Percentiles rank a stretch among this genome's conserved stretches.
Evolutionary conservation across 2,329 filamentous ascomycete genomes (phyloP).

Genomic region (Diaporthe sp.): DNA sequence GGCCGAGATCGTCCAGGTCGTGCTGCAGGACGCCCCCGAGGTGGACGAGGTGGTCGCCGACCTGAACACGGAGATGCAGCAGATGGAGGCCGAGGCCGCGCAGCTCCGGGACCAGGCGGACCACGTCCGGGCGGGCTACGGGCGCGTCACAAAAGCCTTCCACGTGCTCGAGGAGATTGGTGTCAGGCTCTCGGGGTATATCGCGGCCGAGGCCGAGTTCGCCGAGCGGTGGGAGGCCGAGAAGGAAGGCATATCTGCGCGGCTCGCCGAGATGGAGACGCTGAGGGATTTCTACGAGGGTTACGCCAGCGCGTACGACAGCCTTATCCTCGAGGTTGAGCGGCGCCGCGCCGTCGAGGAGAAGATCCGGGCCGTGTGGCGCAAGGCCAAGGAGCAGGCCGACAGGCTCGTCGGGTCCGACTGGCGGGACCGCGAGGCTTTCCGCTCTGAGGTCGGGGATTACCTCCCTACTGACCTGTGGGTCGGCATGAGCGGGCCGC

Average conservation of each 20-base stretch:
- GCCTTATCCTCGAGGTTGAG: constrained; percentile 84
- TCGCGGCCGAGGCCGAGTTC: constrained; percentile 73
- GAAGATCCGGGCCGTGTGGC: constrained; percentile 78
- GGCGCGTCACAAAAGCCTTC: constrained; percentile 71
- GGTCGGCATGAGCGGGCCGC: constrained; percentile 76
- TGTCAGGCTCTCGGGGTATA: constrained; percentile 71
- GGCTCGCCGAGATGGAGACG: constrained; percentile 80
- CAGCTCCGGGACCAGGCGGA: constrained; percentile 73
- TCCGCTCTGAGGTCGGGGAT: constrained; percentile 85
- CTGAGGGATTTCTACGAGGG: constrained; percentile 87
- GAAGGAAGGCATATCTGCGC: constrained; percentile 73
- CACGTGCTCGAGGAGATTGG: constrained; percentile 75
- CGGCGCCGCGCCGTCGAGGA: constrained; percentile 79
- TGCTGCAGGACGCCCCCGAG: constrained; percentile 76
- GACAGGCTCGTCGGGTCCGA: constrained; percentile 82
- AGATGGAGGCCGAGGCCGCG: constrained; percentile 79
- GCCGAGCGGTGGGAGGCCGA: constrained; percentile 78
- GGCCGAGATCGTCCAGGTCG: constrained; percentile 83
- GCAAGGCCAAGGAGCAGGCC: constrained; percentile 81
- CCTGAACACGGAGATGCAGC: constrained; percentile 78
- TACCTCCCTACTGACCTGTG: constrained; percentile 90
- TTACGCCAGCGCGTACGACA: constrained; percentile 86
- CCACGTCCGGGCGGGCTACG: constrained; percentile 64
- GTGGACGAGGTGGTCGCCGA: constrained; percentile 75
- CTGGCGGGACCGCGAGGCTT: constrained; percentile 77